phyloP scores from a whole-genome alignment of 331 rosid species.

The Acacia pycnantha region DNA sequence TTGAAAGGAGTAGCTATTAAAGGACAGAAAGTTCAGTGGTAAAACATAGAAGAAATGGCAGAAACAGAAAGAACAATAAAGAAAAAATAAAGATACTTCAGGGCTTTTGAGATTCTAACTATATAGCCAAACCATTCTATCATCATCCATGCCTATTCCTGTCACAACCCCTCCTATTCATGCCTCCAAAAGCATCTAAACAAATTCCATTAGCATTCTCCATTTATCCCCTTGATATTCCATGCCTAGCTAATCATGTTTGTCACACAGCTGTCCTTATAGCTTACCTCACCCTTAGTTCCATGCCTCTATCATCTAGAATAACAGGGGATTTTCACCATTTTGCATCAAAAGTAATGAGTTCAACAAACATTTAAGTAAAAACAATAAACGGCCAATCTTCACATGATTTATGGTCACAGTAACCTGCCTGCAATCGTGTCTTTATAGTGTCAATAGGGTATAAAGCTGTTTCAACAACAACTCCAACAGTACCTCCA shows the following conservation, averaged over 20 bases:
- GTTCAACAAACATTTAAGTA: conserved; percentile 14
- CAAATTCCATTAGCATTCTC: neutral
- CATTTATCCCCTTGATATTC: neutral
- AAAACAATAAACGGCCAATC: conserved; percentile 1
- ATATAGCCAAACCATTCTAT: neutral
- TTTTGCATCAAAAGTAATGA: conserved; percentile 25
- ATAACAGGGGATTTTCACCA: neutral
- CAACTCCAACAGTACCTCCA: conserved; percentile 90
- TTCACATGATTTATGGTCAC: neutral
- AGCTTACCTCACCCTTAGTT: neutral
- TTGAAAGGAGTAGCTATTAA: neutral
- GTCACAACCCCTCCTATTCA: neutral
- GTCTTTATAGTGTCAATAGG: conserved; percentile 96
- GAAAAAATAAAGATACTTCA: neutral
- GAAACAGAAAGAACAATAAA: neutral
- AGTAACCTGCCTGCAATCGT: conserved; percentile 80
- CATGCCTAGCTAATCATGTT: neutral
- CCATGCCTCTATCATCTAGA: neutral
- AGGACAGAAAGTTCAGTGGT: neutral
- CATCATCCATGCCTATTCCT: neutral
- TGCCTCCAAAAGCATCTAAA: neutral
- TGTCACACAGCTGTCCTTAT: neutral
- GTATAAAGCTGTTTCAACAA: conserved; percentile 91
- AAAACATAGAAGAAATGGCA: neutral
- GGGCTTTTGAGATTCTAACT: neutral